Evolutionary conservation across 2,329 filamentous ascomycete genomes (phyloP).

Genomic region (Sphaerostilbella broomeana): DNA sequence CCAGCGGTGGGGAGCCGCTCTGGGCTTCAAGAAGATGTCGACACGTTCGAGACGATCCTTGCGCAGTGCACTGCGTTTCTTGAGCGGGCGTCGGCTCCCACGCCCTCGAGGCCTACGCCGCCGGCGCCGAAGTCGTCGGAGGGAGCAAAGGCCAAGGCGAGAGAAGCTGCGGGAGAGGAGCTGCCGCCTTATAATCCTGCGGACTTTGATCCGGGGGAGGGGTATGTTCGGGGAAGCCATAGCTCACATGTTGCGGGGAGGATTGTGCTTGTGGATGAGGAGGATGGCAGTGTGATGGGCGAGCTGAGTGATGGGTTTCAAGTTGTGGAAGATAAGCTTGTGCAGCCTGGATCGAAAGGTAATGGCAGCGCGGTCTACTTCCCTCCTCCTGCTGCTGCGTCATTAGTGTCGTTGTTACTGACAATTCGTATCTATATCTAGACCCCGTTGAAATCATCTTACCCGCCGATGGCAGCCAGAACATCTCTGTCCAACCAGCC

Average conservation of each 20-base stretch:
- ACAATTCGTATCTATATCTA: too few species aligned
- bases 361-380: slow-evolving; percentile 24
- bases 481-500: slow-evolving; percentile 59
- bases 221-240: slow-evolving; percentile 59
- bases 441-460: slow-evolving; percentile 77
- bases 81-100: slow-evolving; percentile 62
- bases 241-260: slow-evolving; percentile 53
- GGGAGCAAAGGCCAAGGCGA: slow-evolving; percentile 34
- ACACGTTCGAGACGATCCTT: slow-evolving; percentile 95
- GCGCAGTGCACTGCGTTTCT: slow-evolving; percentile 97
- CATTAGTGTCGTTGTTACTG: not conserved
- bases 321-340: slow-evolving; percentile 66
- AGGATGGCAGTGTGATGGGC: slow-evolving; percentile 90
- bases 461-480: slow-evolving; percentile 57
- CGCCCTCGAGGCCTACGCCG: slow-evolving; percentile 27
- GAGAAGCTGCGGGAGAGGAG: slow-evolving; percentile 36
- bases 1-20: slow-evolving; percentile 63
- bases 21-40: slow-evolving; percentile 81
- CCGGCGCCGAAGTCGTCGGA: slow-evolving; percentile 35
- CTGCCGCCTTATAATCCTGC: slow-evolving; percentile 71
- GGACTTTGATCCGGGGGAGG: slow-evolving; percentile 73
- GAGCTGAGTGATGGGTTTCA: slow-evolving; percentile 79
- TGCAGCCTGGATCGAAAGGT: slow-evolving; percentile 91
- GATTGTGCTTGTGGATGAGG: slow-evolving; percentile 90
- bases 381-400: slow-evolving; percentile 7